Percentiles rank a stretch among this genome's conserved stretches.
phyloP scores from a whole-genome alignment of 768 basidiomycete species.

The Pleurotus salmoneostramineus region DNA sequence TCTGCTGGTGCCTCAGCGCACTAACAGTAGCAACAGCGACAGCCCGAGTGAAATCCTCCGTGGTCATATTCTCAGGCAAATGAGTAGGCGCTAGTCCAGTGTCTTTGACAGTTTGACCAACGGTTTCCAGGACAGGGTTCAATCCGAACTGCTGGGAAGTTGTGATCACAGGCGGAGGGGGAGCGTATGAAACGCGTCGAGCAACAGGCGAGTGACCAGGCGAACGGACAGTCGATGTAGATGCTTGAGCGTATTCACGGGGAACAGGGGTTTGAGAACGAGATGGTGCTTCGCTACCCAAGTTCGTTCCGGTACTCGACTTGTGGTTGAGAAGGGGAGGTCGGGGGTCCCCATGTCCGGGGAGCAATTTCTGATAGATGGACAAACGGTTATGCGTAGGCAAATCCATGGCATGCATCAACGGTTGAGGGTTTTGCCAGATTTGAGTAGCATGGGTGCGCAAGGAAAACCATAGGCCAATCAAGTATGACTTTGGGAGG shows the following conservation, averaged over 20 bases:
- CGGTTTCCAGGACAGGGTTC: constrained; percentile 72
- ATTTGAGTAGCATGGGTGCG: constrained; percentile 97
- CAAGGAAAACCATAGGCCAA: constrained; percentile 98
- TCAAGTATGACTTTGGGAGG: constrained; percentile 76
- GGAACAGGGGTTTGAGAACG: constrained; percentile 34
- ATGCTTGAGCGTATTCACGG: constrained; percentile 23
- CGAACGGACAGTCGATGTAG: constrained; percentile 13
- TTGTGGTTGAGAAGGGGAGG: constrained; percentile 38
- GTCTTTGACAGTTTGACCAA: constrained; percentile 73
- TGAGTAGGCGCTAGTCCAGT: constrained; percentile 43
- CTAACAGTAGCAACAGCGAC: constrained; percentile 94
- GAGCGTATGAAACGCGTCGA: constrained; percentile 57
- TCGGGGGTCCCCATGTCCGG: constrained; percentile 18
- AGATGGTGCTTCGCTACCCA: constrained; percentile 26
- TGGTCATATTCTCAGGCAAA: constrained; percentile 64
- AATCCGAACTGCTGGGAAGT: constrained; percentile 28
- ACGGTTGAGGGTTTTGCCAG: constrained; percentile 95
- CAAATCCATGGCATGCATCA: constrained; percentile 66
- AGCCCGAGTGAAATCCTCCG: constrained; percentile 89
- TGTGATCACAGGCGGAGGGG: constrained; percentile 11
- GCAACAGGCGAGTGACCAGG: constrained; percentile 36
- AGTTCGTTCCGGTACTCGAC: constrained; percentile 34
- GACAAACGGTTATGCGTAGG: constrained; percentile 54
- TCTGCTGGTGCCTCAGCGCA: constrained; percentile 79
- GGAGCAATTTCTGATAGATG: constrained; percentile 56